Conservation (phyloP, 2,329 filamentous ascomycete species). For the Annulohypoxylon truncatum region DNA sequence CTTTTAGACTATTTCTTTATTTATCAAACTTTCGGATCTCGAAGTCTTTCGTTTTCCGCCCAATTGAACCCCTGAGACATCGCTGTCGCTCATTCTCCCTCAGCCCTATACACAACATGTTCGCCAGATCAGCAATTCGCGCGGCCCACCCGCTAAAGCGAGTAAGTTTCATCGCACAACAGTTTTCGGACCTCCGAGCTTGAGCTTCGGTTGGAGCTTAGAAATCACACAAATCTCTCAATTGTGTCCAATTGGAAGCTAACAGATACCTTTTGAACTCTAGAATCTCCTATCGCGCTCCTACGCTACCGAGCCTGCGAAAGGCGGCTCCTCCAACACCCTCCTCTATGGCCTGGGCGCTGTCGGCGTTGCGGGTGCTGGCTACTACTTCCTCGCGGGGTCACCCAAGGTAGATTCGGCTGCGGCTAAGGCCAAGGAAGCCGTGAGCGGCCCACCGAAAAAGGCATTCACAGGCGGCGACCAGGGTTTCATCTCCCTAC, state of each 20-base stretch:
- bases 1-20: slow-evolving; percentile 9
- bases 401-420: slow-evolving; percentile 63
- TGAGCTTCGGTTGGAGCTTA: slow-evolving; percentile 9
- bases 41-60: slow-evolving; percentile 7
- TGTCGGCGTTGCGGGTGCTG: slow-evolving; percentile 67
- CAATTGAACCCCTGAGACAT: slow-evolving; percentile 24
- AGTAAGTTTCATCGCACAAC: slow-evolving; percentile 56
- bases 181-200: slow-evolving; percentile 36
- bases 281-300: slow-evolving; percentile 47
- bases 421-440: slow-evolving; percentile 64
- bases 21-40: slow-evolving; percentile 9
- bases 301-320: slow-evolving; percentile 76
- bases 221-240: not conserved
- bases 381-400: slow-evolving; percentile 67
- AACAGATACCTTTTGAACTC: slow-evolving; percentile 9
- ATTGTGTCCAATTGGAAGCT: slow-evolving; percentile 31
- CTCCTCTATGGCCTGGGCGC: slow-evolving; percentile 71
- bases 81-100: not conserved
- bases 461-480: slow-evolving; percentile 82
- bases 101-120: slow-evolving; percentile 59
- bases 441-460: slow-evolving; percentile 56
- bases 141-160: slow-evolving; percentile 66
- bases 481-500: slow-evolving; percentile 87
- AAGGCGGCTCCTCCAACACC: slow-evolving; percentile 68
- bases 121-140: slow-evolving; percentile 66